Conservation (phyloP, 1,284 basidiomycete species). For the Irpex sp. region DNA sequence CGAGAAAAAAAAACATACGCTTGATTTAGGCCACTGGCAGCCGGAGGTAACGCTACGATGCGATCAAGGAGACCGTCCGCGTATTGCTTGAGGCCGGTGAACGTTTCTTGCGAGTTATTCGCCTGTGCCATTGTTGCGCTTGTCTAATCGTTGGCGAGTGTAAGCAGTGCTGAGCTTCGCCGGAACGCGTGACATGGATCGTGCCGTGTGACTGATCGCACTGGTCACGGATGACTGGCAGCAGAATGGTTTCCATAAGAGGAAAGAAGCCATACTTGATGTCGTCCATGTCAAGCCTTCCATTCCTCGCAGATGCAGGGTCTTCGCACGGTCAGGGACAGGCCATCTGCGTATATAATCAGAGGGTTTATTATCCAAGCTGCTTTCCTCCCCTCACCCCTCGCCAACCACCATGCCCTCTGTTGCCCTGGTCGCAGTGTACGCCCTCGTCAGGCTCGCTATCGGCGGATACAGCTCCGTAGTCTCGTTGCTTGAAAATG, state of each 20-base stretch:
- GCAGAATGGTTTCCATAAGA: not conserved
- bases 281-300: not conserved
- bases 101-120: not conserved
- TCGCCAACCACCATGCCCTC: slow-evolving; percentile 8
- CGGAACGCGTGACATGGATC: not conserved
- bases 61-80: not conserved
- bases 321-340: not conserved
- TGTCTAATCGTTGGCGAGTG: no score
- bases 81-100: not conserved
- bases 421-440: slow-evolving; percentile 8
- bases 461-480: slow-evolving; percentile 11
- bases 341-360: not conserved
- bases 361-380: not conserved
- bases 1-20: not conserved
- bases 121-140: not conserved
- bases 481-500: slow-evolving; percentile 10
- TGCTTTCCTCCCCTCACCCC: not conserved
- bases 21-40: not conserved
- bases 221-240: not conserved
- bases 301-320: not conserved
- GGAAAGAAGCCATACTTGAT: slow-evolving; percentile 4
- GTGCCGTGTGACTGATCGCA: not conserved
- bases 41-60: not conserved
- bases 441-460: slow-evolving; percentile 15
- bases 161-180: no score